Conservation (phyloP, 2,329 filamentous ascomycete species). For the Cladosporium sp. region DNA sequence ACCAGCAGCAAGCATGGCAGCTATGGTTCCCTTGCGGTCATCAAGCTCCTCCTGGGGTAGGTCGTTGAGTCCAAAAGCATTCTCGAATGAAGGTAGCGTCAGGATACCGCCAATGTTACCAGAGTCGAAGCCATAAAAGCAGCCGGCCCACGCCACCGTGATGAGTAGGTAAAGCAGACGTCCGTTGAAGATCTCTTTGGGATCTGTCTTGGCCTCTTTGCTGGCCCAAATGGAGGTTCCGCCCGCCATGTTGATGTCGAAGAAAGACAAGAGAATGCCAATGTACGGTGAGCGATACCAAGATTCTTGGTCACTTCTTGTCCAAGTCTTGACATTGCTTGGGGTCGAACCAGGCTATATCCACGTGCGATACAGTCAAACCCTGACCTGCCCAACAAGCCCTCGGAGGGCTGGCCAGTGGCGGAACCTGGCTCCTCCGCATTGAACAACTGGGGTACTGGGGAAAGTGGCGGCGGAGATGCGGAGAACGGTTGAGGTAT, state of each 20-base stretch:
- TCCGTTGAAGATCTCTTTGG: slow-evolving; percentile 17
- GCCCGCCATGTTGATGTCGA: slow-evolving; percentile 12
- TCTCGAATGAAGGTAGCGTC: slow-evolving; percentile 18
- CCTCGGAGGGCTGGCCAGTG: too few species aligned
- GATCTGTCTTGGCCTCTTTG: slow-evolving; percentile 19
- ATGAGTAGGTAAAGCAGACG: slow-evolving; percentile 16
- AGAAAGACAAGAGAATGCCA: background rate
- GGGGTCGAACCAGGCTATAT: background rate
- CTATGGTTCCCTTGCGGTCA: slow-evolving; percentile 15
- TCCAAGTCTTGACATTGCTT: background rate
- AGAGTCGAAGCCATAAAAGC: slow-evolving; percentile 20
- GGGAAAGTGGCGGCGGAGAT: too few species aligned
- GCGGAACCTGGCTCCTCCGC: too few species aligned
- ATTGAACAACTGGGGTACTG: too few species aligned
- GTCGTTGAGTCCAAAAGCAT: slow-evolving; percentile 16
- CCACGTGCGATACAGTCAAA: too few species aligned
- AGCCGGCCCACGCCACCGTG: slow-evolving; percentile 17
- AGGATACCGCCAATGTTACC: slow-evolving; percentile 19
- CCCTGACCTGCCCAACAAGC: too few species aligned
- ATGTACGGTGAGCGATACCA: background rate
- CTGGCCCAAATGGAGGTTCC: slow-evolving; percentile 17
- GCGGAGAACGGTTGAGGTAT: too few species aligned
- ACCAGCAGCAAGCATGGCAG: slow-evolving; percentile 19
- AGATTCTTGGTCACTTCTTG: background rate
- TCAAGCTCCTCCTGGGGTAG: slow-evolving; percentile 12